Evolutionary conservation across 2,329 filamentous ascomycete genomes (phyloP).

Genomic region (Hypoxylon sp.): DNA sequence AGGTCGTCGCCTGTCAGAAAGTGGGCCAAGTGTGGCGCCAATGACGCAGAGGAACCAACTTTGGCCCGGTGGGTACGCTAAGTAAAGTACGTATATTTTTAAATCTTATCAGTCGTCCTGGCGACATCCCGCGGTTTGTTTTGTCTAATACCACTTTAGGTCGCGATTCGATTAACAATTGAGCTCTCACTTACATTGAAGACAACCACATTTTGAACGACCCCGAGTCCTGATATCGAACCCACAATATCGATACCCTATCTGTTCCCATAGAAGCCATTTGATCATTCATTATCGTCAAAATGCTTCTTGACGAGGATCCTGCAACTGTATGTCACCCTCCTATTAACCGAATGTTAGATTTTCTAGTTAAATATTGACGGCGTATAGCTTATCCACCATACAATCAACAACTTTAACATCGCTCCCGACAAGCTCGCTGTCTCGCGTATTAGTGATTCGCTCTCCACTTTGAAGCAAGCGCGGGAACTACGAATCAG

Average conservation of each 20-base stretch:
- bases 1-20: slow-evolving; percentile 19
- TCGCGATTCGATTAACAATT: slow-evolving; percentile 17
- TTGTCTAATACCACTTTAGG: slow-evolving; percentile 43
- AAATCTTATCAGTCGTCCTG: slow-evolving; percentile 46
- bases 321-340: slow-evolving; percentile 79
- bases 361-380: slow-evolving; percentile 41
- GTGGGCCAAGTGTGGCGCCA: slow-evolving; percentile 31
- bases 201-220: neutral
- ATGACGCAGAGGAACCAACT: slow-evolving; percentile 45
- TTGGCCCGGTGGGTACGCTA: slow-evolving; percentile 13
- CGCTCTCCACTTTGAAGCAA: slow-evolving; percentile 83
- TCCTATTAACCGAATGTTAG: slow-evolving; percentile 7
- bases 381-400: slow-evolving; percentile 79
- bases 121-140: slow-evolving; percentile 50
- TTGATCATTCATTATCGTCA: slow-evolving; percentile 55
- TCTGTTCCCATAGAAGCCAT: neutral
- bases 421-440: slow-evolving; percentile 88
- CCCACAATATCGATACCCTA: neutral
- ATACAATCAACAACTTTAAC: slow-evolving; percentile 96
- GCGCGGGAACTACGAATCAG: slow-evolving; percentile 83
- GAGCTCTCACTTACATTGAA: neutral
- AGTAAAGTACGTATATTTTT: slow-evolving; percentile 1
- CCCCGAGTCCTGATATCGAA: neutral
- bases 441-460: slow-evolving; percentile 85
- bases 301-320: slow-evolving; percentile 94